Evolutionary conservation across 2,329 filamentous ascomycete species (phyloP).

Genomic region (Pseudogymnoascus destructans): DNA sequence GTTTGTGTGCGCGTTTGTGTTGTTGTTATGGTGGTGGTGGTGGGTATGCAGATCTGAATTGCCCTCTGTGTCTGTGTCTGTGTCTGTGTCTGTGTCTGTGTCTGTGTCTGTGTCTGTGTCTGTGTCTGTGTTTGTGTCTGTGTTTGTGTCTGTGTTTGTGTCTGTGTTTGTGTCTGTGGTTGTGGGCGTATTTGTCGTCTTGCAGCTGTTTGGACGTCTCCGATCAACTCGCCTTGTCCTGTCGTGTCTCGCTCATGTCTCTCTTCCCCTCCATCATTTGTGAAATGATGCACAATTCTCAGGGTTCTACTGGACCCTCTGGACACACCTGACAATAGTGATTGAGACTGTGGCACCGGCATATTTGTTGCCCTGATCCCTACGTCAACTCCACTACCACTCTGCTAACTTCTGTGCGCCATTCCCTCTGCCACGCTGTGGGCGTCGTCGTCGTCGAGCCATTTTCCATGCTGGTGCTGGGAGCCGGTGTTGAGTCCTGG

Average conservation of each 20-base stretch:
- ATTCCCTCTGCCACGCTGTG: slow-evolving; percentile 1
- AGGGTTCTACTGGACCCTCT: neutral
- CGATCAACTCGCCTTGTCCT: neutral
- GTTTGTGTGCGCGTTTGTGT: neutral
- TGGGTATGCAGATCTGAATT: neutral
- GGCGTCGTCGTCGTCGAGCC: neutral
- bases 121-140: too few relatives aligned
- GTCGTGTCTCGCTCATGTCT: neutral
- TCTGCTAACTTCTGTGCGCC: slow-evolving; percentile 3
- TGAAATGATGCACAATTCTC: neutral
- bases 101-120: too few relatives aligned
- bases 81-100: too few relatives aligned
- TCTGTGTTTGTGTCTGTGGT: too few relatives aligned
- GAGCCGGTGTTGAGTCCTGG: neutral
- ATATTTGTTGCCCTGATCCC: neutral
- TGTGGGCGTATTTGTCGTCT: neutral
- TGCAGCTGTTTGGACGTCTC: neutral
- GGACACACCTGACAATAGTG: neutral
- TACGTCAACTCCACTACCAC: neutral
- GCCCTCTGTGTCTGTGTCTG: neutral
- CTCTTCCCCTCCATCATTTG: neutral
- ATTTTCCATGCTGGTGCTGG: neutral
- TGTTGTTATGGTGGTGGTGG: neutral
- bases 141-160: too few relatives aligned
- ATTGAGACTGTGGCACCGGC: slow-evolving; percentile 4